A percentile compares a stretch with the other conserved stretches of the same genome.
These are phyloP conservation scores for Vitis vinifera DNA, from an alignment of 164 flowering plant genomes.

Conservation along the genomic window DNA sequence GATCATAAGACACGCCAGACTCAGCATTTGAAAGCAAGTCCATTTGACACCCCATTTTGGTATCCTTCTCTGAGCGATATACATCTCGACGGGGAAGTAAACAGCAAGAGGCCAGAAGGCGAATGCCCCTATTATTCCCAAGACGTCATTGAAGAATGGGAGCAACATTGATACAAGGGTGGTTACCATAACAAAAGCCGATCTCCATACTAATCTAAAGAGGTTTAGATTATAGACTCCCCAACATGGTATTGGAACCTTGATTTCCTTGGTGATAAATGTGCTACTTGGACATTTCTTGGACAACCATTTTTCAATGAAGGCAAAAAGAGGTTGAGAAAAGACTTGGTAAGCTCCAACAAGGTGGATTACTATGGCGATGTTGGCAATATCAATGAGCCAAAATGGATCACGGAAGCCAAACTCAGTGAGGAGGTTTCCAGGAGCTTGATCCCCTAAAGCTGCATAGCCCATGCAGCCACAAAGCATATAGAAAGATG, in stretches of 20 bases:
- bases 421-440: constrained; percentile 63
- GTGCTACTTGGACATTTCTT: constrained; percentile 39
- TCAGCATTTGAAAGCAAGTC: constrained; percentile 20
- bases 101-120: too few species aligned
- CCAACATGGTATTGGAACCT: constrained; percentile 27
- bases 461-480: constrained; percentile 75
- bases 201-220: too few species aligned
- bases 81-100: too few species aligned
- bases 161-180: too few species aligned
- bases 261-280: constrained; percentile 43
- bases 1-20: constrained; percentile 20
- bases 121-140: too few species aligned
- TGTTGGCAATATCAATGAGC: constrained; percentile 68
- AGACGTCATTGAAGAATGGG: too few species aligned
- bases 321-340: constrained; percentile 65
- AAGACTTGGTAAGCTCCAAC: constrained; percentile 73
- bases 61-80: too few species aligned
- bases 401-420: constrained; percentile 71
- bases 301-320: constrained; percentile 49
- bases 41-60: constrained; percentile 19
- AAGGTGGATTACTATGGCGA: constrained; percentile 61
- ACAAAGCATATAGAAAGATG: constrained; percentile 61
- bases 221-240: too few species aligned
- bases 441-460: constrained; percentile 58
- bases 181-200: too few species aligned